Evolutionary conservation across 2,329 filamentous ascomycete species (phyloP), one percentile per base, ranked within the genome.

Genomic region (Fusarium odoratissimum): DNA sequence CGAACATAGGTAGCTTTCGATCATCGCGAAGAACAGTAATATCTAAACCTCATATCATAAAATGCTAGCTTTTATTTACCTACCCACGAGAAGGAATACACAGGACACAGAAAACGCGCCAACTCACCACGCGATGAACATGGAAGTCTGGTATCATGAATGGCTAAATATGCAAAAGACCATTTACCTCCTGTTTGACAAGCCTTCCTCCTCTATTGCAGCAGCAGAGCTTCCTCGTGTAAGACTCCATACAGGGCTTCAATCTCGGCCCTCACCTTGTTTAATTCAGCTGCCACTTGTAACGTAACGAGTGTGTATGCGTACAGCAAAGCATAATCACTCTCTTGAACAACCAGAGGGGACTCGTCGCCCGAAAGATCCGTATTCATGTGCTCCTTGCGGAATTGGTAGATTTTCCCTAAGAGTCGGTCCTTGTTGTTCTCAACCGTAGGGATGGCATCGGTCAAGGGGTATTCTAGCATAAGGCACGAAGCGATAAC

Each of bases 401-500:
- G 87, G 82, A 96, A 98, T 77, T 92, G 90, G 76, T 97, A 96
- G 42, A 98, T 93, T 82, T 94, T 95, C 25, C 94, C 93, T 28
- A 99, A 86, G 49, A 98, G 84, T 65, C 93, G 87, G 79, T 99
- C 95, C 71, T 96, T 89, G 44, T 92, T 91, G 79, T 93, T 90
- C 55, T 93, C 90, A 37, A 97, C 93, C 69, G 91, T 95, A 0
- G 96, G 96, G 45, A 98, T 86, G 17, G 93, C 93, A 78, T 98
- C 95, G 40, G 93, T 95, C 65, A 99, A 86, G 1, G 96, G 95
- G 77, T 97, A 98, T 82, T 97, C 95, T 13, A 98, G 88, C 86
- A 97, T 97, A 84, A 98, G 91, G 19, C 93, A 97, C 45, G 93
- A 96, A 3, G 96, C 96, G 71, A 99, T 89, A 10, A 98, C 96